Conservation (phyloP, 176 grass and related monocot species). For the Miscanthus lutarioriparius region DNA sequence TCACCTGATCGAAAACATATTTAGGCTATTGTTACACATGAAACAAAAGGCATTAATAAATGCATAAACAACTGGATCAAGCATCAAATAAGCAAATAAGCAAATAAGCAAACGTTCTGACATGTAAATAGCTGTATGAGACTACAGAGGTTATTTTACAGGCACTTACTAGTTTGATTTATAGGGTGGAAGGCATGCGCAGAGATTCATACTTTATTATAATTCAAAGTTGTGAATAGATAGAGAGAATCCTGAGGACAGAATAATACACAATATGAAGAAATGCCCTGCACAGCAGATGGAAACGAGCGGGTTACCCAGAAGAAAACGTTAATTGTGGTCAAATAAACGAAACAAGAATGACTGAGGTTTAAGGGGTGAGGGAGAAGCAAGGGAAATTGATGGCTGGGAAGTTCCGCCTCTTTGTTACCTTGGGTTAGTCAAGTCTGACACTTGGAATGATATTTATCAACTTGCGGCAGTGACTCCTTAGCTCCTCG, state of each 20-base stretch:
- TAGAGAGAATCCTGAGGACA: too few relatives aligned
- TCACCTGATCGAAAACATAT: neutral
- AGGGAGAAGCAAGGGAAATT: neutral
- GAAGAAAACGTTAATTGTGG: too few relatives aligned
- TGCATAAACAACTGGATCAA: neutral
- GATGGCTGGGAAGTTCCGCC: neutral
- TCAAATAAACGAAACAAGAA: too few relatives aligned
- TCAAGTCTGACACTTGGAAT: neutral
- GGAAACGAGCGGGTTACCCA: too few relatives aligned
- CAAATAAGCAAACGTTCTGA: too few relatives aligned
- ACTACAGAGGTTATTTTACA: neutral
- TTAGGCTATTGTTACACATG: neutral
- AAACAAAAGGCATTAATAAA: neutral
- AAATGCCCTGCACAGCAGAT: too few relatives aligned
- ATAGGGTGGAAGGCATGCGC: too few relatives aligned
- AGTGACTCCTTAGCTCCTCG: slow-evolving; percentile 2
- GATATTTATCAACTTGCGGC: neutral
- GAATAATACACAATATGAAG: too few relatives aligned
- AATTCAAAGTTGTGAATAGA: too few relatives aligned
- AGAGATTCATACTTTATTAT: too few relatives aligned
- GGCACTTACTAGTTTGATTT: too few relatives aligned
- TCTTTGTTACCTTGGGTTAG: slow-evolving; percentile 10
- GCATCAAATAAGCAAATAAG: neutral
- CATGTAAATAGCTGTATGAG: neutral
- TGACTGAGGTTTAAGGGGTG: too few relatives aligned